phyloP scores from a whole-genome alignment of 495 filamentous ascomycete species.

The Talaromyces stipitatus region DNA sequence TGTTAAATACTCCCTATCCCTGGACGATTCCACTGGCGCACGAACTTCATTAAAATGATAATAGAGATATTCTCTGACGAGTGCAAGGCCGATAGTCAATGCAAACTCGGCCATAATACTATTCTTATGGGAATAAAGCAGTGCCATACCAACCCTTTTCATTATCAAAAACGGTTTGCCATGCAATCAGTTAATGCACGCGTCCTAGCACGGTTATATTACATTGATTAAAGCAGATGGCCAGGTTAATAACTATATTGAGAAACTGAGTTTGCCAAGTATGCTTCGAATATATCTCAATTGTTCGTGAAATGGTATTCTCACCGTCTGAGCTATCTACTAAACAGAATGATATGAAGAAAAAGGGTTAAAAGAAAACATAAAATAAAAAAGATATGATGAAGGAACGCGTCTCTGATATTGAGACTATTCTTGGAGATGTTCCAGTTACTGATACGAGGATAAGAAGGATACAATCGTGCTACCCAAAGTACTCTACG shows the following conservation, averaged over 20 bases:
- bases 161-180: constrained; percentile 7
- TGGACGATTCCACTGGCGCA: constrained; percentile 10
- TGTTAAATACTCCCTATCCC: constrained; percentile 10
- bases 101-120: constrained; percentile 10
- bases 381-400: too few species aligned
- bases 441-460: neutral
- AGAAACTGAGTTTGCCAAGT: neutral
- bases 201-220: constrained; percentile 7
- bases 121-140: constrained; percentile 6
- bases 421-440: too few species aligned
- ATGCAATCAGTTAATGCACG: constrained; percentile 7
- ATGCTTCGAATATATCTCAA: constrained; percentile 4
- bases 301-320: constrained; percentile 6
- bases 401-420: too few species aligned
- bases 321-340: constrained; percentile 1
- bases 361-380: too few species aligned
- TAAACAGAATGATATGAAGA: neutral
- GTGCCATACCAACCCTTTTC: constrained; percentile 8
- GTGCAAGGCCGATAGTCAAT: constrained; percentile 7
- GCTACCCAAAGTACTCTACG: too few species aligned
- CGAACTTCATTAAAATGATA: constrained; percentile 9
- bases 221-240: neutral
- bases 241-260: constrained; percentile 6
- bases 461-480: constrained; percentile 1
- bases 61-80: constrained; percentile 6